Evolutionary conservation across 1,139 yeast species (phyloP), one percentile per base, ranked within the genome.

Genomic region (Zygoascus hellenicus): DNA sequence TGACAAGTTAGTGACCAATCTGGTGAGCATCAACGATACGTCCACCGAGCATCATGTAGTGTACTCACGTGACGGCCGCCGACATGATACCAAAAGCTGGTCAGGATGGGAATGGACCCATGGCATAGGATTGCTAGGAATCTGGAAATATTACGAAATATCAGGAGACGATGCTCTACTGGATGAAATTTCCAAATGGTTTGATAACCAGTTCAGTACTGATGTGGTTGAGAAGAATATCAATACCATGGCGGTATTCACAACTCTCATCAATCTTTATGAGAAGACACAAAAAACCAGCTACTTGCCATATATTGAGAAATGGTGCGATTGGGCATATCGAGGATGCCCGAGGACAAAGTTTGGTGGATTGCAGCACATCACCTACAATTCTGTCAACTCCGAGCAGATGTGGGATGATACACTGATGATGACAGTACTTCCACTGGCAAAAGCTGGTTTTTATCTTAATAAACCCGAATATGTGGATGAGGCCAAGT

Each of bases 281-380:
- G 69, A 66, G 44, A 52, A 55, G 28, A 54, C 58, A 39, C 53
- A 55, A 2, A 55, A 60, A 43, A 45, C 54, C 28, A 54, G 54
- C 19, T 66, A 63, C 39, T 46, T 53, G 19, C 66, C 67, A 1
- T 66, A 64, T 50, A 57, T 66, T 31, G 69, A 66, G 40, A 39
- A 64, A 6, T 66, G 70, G 70, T 62, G 63, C 3, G 70, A 66
- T 48, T 66, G 70, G 69, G 68, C 67, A 11, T 57, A 62, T 62
- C 48, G 59, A 40, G 66, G 62, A 22, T 57, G 66, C 37, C 62
- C 58, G 13, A 58, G 62, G 46, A 65, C 69, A 19, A 53, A 61
- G 46, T 64, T 65, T 51, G 69, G 70, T 15, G 70, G 67, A 13
- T 59, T 66, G 45, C 70, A 66, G 51, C 70, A 66, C 49, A 64